A percentile compares a stretch with the other conserved stretches of the same genome.
Conservation (phyloP, 1,284 basidiomycete genomes). For the Ceratorhiza oryzae-sativae region DNA sequence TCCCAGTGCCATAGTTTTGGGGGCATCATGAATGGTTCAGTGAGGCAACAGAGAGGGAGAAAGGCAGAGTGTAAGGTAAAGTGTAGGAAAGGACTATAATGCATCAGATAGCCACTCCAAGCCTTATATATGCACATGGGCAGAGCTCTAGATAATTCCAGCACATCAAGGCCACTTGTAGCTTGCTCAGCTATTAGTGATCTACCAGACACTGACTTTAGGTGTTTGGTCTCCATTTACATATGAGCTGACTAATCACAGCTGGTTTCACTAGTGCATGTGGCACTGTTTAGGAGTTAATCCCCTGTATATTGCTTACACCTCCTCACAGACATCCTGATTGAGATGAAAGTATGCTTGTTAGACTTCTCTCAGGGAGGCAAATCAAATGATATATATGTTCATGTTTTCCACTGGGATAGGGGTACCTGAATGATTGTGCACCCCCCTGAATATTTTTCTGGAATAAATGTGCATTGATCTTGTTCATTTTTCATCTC, state of each 20-base stretch:
- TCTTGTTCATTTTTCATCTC: too few relatives aligned
- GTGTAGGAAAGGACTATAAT: not conserved
- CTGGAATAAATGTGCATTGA: too few relatives aligned
- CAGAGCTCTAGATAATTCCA: not conserved
- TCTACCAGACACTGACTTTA: not conserved
- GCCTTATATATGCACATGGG: not conserved
- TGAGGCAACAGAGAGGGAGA: not conserved
- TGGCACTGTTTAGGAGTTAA: too few relatives aligned
- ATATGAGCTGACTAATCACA: not conserved
- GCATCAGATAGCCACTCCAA: not conserved
- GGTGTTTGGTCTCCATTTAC: not conserved
- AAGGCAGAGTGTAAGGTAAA: not conserved
- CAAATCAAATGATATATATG: too few relatives aligned
- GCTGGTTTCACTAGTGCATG: too few relatives aligned
- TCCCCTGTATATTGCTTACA: too few relatives aligned
- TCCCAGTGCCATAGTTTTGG: conserved; percentile 17
- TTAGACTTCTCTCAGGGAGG: too few relatives aligned
- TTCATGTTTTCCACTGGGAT: too few relatives aligned
- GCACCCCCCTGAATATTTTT: too few relatives aligned
- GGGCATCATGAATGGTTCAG: not conserved
- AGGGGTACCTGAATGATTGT: too few relatives aligned
- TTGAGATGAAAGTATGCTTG: too few relatives aligned
- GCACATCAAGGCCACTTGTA: not conserved
- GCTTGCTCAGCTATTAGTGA: not conserved
- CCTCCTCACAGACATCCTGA: too few relatives aligned